Conservation (phyloP, 23 red algal genomes). For the Gracilaria gracilis region DNA sequence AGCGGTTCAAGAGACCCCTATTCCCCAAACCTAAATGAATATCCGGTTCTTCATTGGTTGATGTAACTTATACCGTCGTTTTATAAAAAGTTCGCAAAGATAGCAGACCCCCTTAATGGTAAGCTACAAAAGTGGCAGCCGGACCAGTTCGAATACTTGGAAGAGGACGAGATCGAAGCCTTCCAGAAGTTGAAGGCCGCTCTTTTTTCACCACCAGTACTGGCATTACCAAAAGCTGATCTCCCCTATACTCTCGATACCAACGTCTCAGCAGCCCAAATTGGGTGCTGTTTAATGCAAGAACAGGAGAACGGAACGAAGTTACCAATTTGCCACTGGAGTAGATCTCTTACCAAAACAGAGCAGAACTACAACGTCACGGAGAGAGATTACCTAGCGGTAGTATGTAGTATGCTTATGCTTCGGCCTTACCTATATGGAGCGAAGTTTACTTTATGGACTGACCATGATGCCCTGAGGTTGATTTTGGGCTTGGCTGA, state of each 20-base stretch:
- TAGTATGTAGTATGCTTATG: too few species aligned
- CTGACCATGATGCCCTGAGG: background rate
- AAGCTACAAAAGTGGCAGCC: background rate
- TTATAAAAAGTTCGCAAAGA: constrained; percentile 26
- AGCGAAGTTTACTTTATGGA: background rate
- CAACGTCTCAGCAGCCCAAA: constrained; percentile 1
- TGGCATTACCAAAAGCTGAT: background rate
- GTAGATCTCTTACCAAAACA: background rate
- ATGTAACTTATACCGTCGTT: constrained; percentile 44
- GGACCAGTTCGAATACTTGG: background rate
- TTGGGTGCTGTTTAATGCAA: constrained; percentile 29
- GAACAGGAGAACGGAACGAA: background rate
- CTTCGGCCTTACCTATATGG: too few species aligned
- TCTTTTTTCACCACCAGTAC: background rate
- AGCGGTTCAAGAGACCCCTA: background rate
- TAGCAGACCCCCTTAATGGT: background rate
- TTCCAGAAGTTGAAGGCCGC: constrained; percentile 22
- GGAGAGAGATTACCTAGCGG: too few species aligned
- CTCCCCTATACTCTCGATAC: background rate
- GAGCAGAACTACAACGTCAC: background rate
- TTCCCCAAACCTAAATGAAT: constrained; percentile 17
- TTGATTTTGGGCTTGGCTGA: constrained; percentile 17
- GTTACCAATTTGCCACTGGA: constrained; percentile 39
- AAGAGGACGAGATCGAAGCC: constrained; percentile 17
- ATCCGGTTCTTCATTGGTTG: constrained; percentile 34